Conservation (phyloP, 257 asterid genomes). For the Lycium ferocissimum region DNA sequence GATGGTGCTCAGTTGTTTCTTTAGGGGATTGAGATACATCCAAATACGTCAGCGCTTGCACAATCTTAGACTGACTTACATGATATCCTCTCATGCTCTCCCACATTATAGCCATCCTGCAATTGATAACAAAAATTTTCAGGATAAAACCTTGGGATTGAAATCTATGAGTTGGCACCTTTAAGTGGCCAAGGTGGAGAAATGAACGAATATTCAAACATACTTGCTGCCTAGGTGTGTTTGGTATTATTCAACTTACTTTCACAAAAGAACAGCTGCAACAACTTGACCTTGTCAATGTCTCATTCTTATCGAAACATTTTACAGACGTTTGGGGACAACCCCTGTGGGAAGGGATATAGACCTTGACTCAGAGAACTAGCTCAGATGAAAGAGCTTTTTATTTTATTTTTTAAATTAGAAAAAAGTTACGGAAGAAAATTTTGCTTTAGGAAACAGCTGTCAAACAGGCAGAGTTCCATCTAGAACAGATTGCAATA, state of each 20-base stretch:
- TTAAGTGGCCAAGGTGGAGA: conserved; percentile 16
- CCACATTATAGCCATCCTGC: conserved; percentile 97
- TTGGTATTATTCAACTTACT: no score
- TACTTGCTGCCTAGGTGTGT: no score
- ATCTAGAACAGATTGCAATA: conserved; percentile 1
- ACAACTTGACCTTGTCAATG: neutral
- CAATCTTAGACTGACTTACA: conserved; percentile 65
- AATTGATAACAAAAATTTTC: neutral
- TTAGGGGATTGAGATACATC: conserved; percentile 75
- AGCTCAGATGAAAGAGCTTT: conserved; percentile 4
- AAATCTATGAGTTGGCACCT: neutral
- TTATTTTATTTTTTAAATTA: no score
- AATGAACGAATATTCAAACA: neutral
- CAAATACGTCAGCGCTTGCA: conserved; percentile 57
- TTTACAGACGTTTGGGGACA: neutral
- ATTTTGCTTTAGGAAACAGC: neutral
- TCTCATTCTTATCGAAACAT: neutral
- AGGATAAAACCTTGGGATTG: neutral
- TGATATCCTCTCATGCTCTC: conserved; percentile 76
- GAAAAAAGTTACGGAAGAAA: neutral
- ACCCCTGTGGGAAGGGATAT: neutral
- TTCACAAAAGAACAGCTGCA: neutral
- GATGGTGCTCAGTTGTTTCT: conserved; percentile 90
- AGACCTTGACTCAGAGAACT: neutral
- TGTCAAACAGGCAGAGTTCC: conserved; percentile 5